Evolutionary conservation across 176 grass and related monocot genomes (phyloP), one percentile per base, ranked within the genome.

Genomic region (Bothriochloa decipiens): DNA sequence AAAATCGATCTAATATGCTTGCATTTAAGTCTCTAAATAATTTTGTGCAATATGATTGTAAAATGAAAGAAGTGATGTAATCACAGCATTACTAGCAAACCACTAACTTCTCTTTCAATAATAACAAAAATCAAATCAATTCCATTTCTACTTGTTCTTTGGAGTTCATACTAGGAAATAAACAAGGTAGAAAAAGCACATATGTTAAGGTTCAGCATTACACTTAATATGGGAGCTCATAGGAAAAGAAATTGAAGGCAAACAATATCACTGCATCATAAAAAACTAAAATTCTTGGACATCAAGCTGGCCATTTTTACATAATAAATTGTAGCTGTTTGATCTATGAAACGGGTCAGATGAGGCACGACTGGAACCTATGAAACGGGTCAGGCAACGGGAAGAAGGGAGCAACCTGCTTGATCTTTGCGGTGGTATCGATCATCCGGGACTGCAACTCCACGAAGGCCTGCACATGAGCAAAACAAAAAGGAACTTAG

Each of bases 381-480:
- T 33, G 65, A 49, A 81, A 68, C 18, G 25, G 26, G 36, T 4
- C 17, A 68, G 36, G 14, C 5, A 73, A 68, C 49, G 49, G 57
- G 36, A n/a, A 63, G 65, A 66, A 16, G 8, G 8, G 14, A 60
- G 52, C 4, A 50, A 94, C 95, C 88, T 97, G 95, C 84, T 97
- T 97, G 52, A 95, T 82, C 76, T 97, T 97, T 16, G 83, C 90
- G 32, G 92, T 93, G 9, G 79, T 82, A 74, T 97, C 95, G 63
- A 95, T 66, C 85, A 97, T 70, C 49, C 89, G 84, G 35, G 79
- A 73, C 89, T 97, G 95, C 57, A 97, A 85, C 89, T 97, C 95
- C 70, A 95, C 8, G 86, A 97, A 97, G 42, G 95, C 95, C 95
- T 97, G 65, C 73, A 65, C 70, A 7, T 7, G 71, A 73, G 20